These are phyloP conservation scores for Aspergillus niger DNA, from an alignment of 2,329 filamentous ascomycete species.

Conservation along the genomic window DNA sequence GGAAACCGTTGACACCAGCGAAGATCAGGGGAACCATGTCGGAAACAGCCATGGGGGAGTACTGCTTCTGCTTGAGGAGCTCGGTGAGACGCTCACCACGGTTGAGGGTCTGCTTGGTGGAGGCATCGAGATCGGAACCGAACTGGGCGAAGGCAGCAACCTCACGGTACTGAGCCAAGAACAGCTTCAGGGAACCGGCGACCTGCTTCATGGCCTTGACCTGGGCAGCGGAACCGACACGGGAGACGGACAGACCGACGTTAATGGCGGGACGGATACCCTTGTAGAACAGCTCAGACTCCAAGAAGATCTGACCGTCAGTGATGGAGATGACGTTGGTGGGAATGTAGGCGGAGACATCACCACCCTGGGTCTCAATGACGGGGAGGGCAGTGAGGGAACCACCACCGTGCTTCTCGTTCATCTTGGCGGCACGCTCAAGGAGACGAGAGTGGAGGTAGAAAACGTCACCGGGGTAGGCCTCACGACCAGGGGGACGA, in stretches of 20 bases:
- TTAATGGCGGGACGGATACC: slow-evolving; percentile 99
- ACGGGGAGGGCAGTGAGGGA: slow-evolving; percentile 95
- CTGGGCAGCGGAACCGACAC: slow-evolving; percentile 99
- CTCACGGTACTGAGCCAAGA: slow-evolving; percentile 99
- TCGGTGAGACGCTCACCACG: slow-evolving; percentile 99
- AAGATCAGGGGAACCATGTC: slow-evolving; percentile 99
- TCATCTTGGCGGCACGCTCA: slow-evolving; percentile 99
- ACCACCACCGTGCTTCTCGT: slow-evolving; percentile 89
- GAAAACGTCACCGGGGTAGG: slow-evolving; percentile 98
- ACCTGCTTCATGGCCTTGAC: slow-evolving; percentile 99
- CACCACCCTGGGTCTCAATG: slow-evolving; percentile 99
- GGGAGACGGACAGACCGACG: slow-evolving; percentile 99
- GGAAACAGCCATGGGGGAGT: slow-evolving; percentile 96
- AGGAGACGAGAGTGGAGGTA: slow-evolving; percentile 99
- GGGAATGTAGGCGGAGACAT: slow-evolving; percentile 99
- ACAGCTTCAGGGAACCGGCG: slow-evolving; percentile 98
- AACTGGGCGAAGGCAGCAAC: slow-evolving; percentile 99
- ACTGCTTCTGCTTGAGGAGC: slow-evolving; percentile 99
- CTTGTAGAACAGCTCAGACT: slow-evolving; percentile 99
- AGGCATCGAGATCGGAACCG: slow-evolving; percentile 98
- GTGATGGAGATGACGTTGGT: slow-evolving; percentile 99
- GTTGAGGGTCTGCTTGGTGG: slow-evolving; percentile 96
- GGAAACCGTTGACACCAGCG: slow-evolving; percentile 96
- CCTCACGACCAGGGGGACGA: slow-evolving; percentile 98
- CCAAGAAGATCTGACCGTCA: slow-evolving; percentile 99